Conservation (phyloP, 2,329 filamentous ascomycete genomes). For the Fusarium globosum region DNA sequence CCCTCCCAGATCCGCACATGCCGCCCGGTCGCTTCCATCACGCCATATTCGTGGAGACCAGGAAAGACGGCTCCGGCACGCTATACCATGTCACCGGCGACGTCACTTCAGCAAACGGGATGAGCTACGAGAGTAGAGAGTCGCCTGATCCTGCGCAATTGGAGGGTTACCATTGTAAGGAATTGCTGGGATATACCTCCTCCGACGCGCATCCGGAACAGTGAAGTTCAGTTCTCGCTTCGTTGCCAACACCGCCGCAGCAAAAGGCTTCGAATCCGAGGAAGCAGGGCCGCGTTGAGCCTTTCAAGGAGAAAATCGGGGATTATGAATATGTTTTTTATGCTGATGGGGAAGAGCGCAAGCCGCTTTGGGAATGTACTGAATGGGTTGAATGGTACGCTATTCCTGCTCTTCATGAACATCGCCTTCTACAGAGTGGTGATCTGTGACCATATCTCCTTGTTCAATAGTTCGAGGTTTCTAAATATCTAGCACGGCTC, state of each 20-base stretch:
- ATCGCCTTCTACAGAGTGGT: background rate
- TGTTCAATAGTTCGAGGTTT: background rate
- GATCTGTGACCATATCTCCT: background rate
- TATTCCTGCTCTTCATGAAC: background rate
- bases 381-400: background rate
- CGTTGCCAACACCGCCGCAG: background rate
- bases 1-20: background rate
- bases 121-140: background rate
- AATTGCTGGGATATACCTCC: background rate
- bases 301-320: fast-evolving
- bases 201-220: fast-evolving
- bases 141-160: fast-evolving
- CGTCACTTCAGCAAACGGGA: background rate
- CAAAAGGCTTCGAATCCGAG: background rate
- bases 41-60: background rate
- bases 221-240: background rate
- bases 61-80: background rate
- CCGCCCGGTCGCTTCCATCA: background rate
- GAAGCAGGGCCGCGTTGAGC: background rate
- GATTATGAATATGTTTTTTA: background rate
- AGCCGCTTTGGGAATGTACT: background rate
- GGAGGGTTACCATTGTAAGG: fast-evolving
- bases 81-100: background rate
- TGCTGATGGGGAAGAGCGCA: background rate
- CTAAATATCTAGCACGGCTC: too few species aligned